Evolutionary conservation across 352 stramenopile genomes (phyloP).

Genomic region (Saprolegnia parasitica): DNA sequence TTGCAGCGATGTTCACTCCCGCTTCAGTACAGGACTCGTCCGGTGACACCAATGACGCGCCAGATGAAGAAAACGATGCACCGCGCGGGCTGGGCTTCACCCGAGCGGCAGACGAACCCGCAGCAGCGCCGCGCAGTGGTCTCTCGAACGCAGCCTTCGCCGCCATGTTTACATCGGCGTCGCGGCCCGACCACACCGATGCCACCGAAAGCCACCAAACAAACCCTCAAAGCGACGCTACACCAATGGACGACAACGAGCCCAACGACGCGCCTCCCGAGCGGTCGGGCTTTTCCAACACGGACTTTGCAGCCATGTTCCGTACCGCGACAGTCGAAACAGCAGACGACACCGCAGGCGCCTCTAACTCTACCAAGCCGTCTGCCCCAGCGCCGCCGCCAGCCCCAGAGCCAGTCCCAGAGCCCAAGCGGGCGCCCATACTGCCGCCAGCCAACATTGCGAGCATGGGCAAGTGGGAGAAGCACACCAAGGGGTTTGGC

Average conservation of each 20-base stretch:
- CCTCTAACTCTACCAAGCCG: too few relatives aligned
- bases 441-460: conserved; percentile 15
- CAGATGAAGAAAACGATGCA: background rate
- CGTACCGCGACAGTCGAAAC: background rate
- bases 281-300: conserved; percentile 22
- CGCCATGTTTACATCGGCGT: background rate
- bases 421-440: background rate
- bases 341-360: background rate
- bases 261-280: background rate
- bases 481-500: conserved; percentile 95
- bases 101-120: background rate
- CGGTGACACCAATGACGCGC: background rate
- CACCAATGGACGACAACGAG: background rate
- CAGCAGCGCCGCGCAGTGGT: background rate
- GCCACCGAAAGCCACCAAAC: background rate
- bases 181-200: background rate
- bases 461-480: conserved; percentile 78
- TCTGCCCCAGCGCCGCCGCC: background rate
- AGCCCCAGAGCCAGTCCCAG: background rate
- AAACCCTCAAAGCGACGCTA: background rate
- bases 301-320: conserved; percentile 25
- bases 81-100: background rate
- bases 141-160: background rate
- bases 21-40: conserved; percentile 11
- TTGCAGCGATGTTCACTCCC: conserved; percentile 9